These are phyloP conservation scores for Knoxdaviesia capensis DNA, from an alignment of 2,329 filamentous ascomycete species.

Conservation along the genomic window DNA sequence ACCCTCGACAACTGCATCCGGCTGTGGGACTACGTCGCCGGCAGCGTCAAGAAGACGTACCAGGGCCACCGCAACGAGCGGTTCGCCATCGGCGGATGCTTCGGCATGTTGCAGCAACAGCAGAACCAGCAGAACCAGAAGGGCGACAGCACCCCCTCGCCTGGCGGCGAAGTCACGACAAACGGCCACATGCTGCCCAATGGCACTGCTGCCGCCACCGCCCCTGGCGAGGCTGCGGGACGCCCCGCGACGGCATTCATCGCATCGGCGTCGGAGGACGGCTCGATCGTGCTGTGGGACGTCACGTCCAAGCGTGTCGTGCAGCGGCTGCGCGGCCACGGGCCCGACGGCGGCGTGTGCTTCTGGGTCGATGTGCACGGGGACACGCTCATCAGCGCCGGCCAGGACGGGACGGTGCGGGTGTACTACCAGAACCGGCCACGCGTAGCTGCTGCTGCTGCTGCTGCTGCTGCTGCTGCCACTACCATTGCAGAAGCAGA, in stretches of 20 bases:
- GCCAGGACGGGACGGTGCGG: conserved; percentile 31
- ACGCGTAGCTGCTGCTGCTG: neutral
- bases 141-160: conserved; percentile 4
- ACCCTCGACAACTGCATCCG: conserved; percentile 79
- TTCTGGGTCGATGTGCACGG: conserved; percentile 45
- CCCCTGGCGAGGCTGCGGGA: neutral
- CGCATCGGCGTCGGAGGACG: conserved; percentile 73
- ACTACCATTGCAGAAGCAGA: neutral
- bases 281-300: conserved; percentile 74
- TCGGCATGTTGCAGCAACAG: conserved; percentile 34
- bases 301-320: conserved; percentile 68
- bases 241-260: conserved; percentile 34
- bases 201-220: neutral
- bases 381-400: conserved; percentile 34
- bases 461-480: no score
- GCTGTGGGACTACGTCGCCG: conserved; percentile 87
- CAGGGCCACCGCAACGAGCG: conserved; percentile 74
- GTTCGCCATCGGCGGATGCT: conserved; percentile 70
- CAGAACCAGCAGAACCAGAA: conserved; percentile 2
- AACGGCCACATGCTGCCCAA: neutral
- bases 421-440: conserved; percentile 20
- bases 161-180: no score
- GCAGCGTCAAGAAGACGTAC: conserved; percentile 88
- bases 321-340: conserved; percentile 36
- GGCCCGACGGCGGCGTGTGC: conserved; percentile 27